Percentiles rank a stretch among this genome's conserved stretches.
phyloP scores from a whole-genome alignment of 768 basidiomycete genomes.

The Boletus reticulatus region DNA sequence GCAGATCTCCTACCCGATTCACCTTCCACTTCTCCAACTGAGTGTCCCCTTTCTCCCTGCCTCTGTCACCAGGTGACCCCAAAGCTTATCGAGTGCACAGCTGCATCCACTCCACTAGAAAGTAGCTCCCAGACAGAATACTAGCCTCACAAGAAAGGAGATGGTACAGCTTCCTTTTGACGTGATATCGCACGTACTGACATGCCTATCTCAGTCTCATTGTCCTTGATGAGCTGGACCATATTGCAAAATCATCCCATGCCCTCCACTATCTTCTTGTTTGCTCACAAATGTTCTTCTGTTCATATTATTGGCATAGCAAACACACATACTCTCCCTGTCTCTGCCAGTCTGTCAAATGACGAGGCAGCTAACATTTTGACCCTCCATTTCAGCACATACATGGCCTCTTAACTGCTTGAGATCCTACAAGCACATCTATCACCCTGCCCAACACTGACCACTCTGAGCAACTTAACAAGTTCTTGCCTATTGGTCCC shows the following conservation, averaged over 20 bases:
- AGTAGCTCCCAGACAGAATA: constrained; percentile 46
- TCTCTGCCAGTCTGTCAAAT: constrained; percentile 41
- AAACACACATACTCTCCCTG: constrained; percentile 83
- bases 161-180: constrained; percentile 41
- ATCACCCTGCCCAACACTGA: constrained; percentile 42
- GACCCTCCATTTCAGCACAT: constrained; percentile 81
- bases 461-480: constrained; percentile 35
- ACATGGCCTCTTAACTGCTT: constrained; percentile 68
- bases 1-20: constrained; percentile 10
- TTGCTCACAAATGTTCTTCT: constrained; percentile 52
- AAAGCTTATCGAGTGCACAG: constrained; percentile 35
- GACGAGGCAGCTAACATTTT: constrained; percentile 40
- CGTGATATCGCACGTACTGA: constrained; percentile 17
- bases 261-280: constrained; percentile 58
- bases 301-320: constrained; percentile 82
- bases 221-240: constrained; percentile 86
- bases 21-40: constrained; percentile 2
- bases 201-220: constrained; percentile 49
- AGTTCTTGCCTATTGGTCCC: constrained; percentile 61
- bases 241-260: constrained; percentile 62
- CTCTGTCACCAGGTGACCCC: constrained; percentile 26
- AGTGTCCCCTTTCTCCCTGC: constrained; percentile 20
- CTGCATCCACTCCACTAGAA: constrained; percentile 30
- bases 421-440: constrained; percentile 68
- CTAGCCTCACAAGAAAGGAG: constrained; percentile 45